These are phyloP conservation scores for Rhodotorula sp. DNA, from an alignment of 1,284 basidiomycete genomes.

Conservation along the genomic window DNA sequence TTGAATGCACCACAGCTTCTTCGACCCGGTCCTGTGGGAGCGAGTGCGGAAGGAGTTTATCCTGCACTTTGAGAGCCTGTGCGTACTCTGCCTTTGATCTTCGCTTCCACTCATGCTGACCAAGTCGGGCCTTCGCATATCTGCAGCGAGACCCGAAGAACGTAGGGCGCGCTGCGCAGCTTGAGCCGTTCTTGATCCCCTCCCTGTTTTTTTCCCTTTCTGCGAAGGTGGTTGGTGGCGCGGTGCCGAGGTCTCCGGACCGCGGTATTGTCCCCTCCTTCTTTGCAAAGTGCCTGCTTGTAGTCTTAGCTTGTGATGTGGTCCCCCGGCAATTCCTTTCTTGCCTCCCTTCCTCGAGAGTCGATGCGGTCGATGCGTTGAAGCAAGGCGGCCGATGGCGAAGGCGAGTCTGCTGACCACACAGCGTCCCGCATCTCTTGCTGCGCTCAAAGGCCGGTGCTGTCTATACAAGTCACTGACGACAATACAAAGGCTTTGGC, in stretches of 20 bases:
- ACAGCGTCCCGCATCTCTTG: no score
- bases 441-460: not conserved
- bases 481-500: no score
- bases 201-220: not conserved
- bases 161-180: not conserved
- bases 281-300: not conserved
- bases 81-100: not conserved
- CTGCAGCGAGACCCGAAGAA: slow-evolving; percentile 11
- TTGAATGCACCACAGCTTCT: slow-evolving; percentile 55
- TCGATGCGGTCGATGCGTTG: not conserved
- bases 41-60: slow-evolving; percentile 52
- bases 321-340: not conserved
- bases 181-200: not conserved
- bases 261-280: not conserved
- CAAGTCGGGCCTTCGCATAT: no score
- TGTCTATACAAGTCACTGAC: not conserved
- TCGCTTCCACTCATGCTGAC: no score
- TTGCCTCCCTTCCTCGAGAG: not conserved
- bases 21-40: slow-evolving; percentile 85
- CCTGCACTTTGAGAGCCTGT: slow-evolving; percentile 25
- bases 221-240: not conserved
- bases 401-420: no score
- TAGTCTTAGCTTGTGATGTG: slow-evolving; percentile 1
- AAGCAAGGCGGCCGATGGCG: not conserved
- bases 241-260: no score